Percentiles rank a stretch among this genome's conserved stretches.
Evolutionary conservation across 2,329 filamentous ascomycete genomes (phyloP).

Genomic region (Aspergillus costaricaensis): DNA sequence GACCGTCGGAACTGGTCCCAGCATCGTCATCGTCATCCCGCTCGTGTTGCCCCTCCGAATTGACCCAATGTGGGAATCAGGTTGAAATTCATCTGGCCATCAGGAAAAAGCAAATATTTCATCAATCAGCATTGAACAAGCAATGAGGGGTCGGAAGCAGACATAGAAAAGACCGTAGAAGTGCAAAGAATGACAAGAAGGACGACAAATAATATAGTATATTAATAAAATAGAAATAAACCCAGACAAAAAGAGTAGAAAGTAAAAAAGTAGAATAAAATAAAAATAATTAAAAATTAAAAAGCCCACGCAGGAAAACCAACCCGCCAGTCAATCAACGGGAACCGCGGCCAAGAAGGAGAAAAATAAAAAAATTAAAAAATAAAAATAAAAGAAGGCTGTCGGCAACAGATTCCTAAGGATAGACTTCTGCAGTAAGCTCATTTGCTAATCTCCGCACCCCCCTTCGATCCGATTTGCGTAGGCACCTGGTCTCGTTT

Average conservation of each 20-base stretch:
- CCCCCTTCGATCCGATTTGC: slow-evolving; percentile 21
- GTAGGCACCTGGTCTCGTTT: slow-evolving; percentile 20
- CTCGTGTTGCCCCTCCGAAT: neutral
- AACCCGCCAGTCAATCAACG: neutral
- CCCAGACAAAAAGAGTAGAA: neutral
- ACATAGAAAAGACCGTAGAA: too few relatives aligned
- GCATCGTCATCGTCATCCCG: slow-evolving; percentile 1
- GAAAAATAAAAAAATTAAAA: too few relatives aligned
- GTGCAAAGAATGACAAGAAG: neutral
- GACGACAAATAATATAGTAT: too few relatives aligned
- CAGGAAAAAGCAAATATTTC: neutral
- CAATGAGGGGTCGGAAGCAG: too few relatives aligned
- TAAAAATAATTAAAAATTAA: neutral
- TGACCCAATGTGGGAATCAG: neutral
- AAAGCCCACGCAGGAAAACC: neutral
- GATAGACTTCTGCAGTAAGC: slow-evolving; percentile 22
- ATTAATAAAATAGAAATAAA: neutral
- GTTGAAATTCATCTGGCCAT: neutral
- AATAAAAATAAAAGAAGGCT: neutral
- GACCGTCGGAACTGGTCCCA: neutral
- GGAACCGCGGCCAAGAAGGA: neutral
- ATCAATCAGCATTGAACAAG: too few relatives aligned
- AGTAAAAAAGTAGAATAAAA: neutral
- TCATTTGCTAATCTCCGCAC: slow-evolving; percentile 15
- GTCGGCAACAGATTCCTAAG: slow-evolving; percentile 33